Evolutionary conservation across 345 rosid genomes (phyloP).

Genomic region (Euphorbia peplus): DNA sequence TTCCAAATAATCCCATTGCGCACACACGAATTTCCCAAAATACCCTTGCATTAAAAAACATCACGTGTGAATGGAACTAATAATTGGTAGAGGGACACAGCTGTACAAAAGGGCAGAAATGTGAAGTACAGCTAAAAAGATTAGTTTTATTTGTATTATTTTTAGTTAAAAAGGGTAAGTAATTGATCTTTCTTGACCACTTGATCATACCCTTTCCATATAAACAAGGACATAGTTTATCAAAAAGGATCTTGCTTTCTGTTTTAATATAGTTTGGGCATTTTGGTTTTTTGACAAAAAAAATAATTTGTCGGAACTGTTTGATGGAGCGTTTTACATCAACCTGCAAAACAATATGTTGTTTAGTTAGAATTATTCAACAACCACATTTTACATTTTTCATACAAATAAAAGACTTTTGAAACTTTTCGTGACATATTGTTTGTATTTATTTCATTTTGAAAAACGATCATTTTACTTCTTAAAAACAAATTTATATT

Average conservation of each 20-base stretch:
- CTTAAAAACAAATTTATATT: too few relatives aligned
- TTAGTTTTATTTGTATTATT: background rate
- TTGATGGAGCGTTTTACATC: too few relatives aligned
- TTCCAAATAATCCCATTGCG: background rate
- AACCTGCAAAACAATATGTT: too few relatives aligned
- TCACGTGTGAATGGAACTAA: background rate
- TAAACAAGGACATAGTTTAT: background rate
- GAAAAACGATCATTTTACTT: too few relatives aligned
- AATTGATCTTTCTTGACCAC: background rate
- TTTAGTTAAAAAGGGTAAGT: background rate
- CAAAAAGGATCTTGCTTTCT: background rate
- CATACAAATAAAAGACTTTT: too few relatives aligned
- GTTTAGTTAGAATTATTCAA: too few relatives aligned
- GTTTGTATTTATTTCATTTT: too few relatives aligned
- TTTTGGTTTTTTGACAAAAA: background rate
- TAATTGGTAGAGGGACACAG: background rate
- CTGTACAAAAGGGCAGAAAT: slow-evolving; percentile 6
- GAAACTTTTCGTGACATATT: too few relatives aligned
- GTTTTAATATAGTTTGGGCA: background rate
- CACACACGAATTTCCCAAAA: slow-evolving; percentile 11
- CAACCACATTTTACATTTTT: too few relatives aligned
- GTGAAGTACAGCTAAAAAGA: slow-evolving; percentile 6
- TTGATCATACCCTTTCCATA: background rate
- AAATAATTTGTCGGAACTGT: too few relatives aligned
- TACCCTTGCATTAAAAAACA: background rate